phyloP scores from a whole-genome alignment of 2,329 filamentous ascomycete species.

The Diplodia scrobiculata region DNA sequence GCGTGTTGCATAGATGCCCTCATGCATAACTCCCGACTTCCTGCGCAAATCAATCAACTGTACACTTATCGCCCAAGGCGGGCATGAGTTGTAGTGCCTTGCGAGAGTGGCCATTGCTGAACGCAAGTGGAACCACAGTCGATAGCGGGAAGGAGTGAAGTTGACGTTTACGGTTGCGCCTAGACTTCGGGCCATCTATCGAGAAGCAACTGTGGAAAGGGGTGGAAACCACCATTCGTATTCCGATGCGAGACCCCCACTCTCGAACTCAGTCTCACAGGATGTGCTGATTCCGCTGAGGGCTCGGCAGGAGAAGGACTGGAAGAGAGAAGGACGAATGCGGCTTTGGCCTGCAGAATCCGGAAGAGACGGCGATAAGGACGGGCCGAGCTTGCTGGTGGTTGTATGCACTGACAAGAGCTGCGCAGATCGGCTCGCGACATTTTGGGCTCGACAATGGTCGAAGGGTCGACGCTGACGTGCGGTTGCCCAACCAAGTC shows the following conservation, averaged over 20 bases:
- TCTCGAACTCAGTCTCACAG: not conserved
- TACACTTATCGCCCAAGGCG: not conserved
- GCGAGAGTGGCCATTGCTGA: not conserved
- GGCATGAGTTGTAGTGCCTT: not conserved
- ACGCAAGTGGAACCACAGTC: not conserved
- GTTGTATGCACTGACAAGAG: not conserved
- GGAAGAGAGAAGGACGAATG: not conserved
- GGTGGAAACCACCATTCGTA: not conserved
- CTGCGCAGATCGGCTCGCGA: not conserved
- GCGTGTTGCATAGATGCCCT: not conserved
- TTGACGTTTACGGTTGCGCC: not conserved
- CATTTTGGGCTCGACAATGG: slow-evolving; percentile 10
- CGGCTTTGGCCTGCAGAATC: not conserved
- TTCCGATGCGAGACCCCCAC: not conserved
- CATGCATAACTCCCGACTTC: not conserved
- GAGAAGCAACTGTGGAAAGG: not conserved
- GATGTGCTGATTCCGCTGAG: not conserved
- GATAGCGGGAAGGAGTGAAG: not conserved
- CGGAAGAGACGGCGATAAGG: not conserved
- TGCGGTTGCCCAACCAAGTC: slow-evolving; percentile 22
- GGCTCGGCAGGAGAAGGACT: not conserved
- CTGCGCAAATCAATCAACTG: not conserved
- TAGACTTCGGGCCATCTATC: not conserved
- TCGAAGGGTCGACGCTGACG: slow-evolving; percentile 15
- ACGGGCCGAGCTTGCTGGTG: not conserved